Percentiles rank a stretch among this genome's conserved stretches.
phyloP scores from a whole-genome alignment of 2,329 filamentous ascomycete species.

The Aspergillus glaucus region DNA sequence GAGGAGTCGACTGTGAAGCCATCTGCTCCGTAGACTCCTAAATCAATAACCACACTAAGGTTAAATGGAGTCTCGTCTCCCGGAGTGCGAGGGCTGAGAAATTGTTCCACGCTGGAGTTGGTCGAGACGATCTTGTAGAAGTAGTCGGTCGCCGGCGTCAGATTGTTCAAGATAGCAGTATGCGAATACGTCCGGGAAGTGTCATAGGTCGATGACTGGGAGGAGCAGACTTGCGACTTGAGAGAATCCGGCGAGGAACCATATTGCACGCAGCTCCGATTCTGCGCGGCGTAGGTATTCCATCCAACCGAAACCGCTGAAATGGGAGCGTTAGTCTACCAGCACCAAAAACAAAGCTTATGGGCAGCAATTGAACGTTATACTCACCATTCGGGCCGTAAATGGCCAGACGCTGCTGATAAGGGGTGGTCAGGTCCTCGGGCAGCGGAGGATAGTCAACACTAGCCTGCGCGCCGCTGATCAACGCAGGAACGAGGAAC shows the following conservation, averaged over 20 bases:
- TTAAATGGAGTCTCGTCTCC: constrained; percentile 52
- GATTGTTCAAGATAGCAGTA: constrained; percentile 40
- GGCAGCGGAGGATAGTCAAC: constrained; percentile 44
- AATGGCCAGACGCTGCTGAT: constrained; percentile 50
- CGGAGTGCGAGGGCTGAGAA: constrained; percentile 48
- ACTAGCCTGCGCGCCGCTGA: constrained; percentile 12
- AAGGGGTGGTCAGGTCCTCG: constrained; percentile 46
- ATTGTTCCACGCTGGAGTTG: constrained; percentile 50
- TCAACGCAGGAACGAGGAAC: background rate
- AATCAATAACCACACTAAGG: constrained; percentile 49
- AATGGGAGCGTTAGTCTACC: background rate
- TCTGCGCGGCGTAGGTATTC: constrained; percentile 50
- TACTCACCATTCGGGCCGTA: constrained; percentile 44
- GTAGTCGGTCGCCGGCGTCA: constrained; percentile 51
- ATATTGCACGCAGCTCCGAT: constrained; percentile 47
- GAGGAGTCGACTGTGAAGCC: constrained; percentile 46
- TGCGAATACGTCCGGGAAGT: constrained; percentile 52
- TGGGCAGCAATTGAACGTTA: background rate
- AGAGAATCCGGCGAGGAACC: constrained; percentile 41
- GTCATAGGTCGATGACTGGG: constrained; percentile 44
- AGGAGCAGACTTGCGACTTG: constrained; percentile 39
- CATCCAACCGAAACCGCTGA: constrained; percentile 50
- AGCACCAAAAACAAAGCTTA: background rate
- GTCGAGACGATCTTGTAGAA: constrained; percentile 55
- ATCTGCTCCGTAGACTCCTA: constrained; percentile 50